Evolutionary conservation across 2,329 filamentous ascomycete species (phyloP).

Genomic region (Apiospora sp.): DNA sequence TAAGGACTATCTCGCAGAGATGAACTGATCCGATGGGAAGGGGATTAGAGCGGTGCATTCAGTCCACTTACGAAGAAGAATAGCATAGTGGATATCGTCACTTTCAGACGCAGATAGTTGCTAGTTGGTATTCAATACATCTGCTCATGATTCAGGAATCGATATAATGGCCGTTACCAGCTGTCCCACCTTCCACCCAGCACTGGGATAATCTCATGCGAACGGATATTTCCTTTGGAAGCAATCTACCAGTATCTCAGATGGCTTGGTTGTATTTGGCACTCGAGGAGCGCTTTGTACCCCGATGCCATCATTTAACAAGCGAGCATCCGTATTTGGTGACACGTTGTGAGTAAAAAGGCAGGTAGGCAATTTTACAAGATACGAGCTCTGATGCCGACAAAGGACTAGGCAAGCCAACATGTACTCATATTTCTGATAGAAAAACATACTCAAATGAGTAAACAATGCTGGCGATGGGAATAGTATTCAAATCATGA

Average conservation of each 20-base stretch:
- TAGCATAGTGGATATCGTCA: not conserved
- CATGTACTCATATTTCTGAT: too few species aligned
- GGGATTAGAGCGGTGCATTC: not conserved
- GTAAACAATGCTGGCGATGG: too few species aligned
- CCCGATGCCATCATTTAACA: not conserved
- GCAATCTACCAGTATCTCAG: too few species aligned
- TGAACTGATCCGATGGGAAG: not conserved
- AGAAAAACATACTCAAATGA: too few species aligned
- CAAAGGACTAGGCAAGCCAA: too few species aligned
- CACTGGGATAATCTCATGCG: not conserved
- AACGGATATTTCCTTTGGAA: not conserved
- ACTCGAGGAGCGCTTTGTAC: not conserved
- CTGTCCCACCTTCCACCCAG: not conserved
- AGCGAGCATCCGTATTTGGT: too few species aligned
- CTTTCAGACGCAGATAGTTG: not conserved
- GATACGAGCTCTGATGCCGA: too few species aligned
- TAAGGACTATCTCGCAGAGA: slow-evolving; percentile 2
- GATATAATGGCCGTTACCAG: not conserved
- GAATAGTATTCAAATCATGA: too few species aligned
- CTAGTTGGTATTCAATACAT: not conserved
- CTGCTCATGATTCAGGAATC: not conserved
- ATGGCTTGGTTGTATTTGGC: not conserved
- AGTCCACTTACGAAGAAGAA: not conserved
- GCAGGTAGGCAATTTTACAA: too few species aligned
- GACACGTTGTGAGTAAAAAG: too few species aligned